These are phyloP conservation scores for Chamaecrista fasciculata DNA, from an alignment of 306 rosid genomes.

Conservation along the genomic window DNA sequence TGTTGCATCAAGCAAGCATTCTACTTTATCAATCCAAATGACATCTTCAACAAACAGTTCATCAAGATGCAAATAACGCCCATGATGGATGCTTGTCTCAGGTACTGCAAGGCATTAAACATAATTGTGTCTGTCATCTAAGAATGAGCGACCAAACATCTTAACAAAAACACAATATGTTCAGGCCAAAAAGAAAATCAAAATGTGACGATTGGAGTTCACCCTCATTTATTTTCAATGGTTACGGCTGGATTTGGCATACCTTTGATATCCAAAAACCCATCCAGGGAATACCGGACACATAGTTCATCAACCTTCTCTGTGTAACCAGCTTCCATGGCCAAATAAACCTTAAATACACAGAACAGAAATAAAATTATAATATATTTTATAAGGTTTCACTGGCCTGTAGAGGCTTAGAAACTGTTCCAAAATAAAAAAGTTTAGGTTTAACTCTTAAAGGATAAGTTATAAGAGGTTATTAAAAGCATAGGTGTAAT, in stretches of 20 bases:
- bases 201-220: background rate
- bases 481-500: background rate
- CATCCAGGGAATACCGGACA: conserved; percentile 69
- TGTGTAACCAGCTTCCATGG: conserved; percentile 94
- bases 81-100: conserved; percentile 53
- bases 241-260: conserved; percentile 21
- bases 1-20: conserved; percentile 59
- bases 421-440: background rate
- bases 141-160: background rate
- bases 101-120: conserved; percentile 47
- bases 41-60: conserved; percentile 58
- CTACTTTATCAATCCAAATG: conserved; percentile 79
- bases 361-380: background rate
- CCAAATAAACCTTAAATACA: conserved; percentile 76
- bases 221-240: background rate
- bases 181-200: too few species aligned
- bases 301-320: conserved; percentile 91
- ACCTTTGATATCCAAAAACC: conserved; percentile 64
- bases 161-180: background rate
- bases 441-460: too few species aligned
- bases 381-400: background rate
- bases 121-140: conserved; percentile 12
- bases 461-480: background rate
- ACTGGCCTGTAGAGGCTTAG: conserved; percentile 1
- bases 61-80: conserved; percentile 58